Evolutionary conservation across 2,329 filamentous ascomycete genomes (phyloP).

Genomic region (Blastomyces silverae): DNA sequence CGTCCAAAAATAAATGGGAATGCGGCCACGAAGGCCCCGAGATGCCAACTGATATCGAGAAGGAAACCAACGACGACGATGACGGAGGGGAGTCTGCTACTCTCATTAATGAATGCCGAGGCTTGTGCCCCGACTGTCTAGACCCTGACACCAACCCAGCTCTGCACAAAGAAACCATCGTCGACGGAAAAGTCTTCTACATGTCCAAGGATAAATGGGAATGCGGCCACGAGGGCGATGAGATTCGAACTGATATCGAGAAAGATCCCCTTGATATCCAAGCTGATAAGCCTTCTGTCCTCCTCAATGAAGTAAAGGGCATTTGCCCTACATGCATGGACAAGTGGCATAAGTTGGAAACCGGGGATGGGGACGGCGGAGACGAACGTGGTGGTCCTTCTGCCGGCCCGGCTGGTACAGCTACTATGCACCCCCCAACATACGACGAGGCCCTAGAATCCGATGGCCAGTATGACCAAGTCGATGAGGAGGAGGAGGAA

Average conservation of each 20-base stretch:
- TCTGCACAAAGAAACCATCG: background rate
- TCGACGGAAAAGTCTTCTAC: slow-evolving; percentile 18
- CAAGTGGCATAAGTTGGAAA: slow-evolving; percentile 21
- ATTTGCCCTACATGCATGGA: slow-evolving; percentile 21
- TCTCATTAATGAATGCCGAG: slow-evolving; percentile 18
- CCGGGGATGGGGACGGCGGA: background rate
- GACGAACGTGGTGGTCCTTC: background rate
- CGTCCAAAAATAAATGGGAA: slow-evolving; percentile 22
- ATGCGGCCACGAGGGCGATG: slow-evolving; percentile 20
- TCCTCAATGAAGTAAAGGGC: slow-evolving; percentile 19
- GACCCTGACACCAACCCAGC: background rate
- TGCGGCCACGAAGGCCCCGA: slow-evolving; percentile 21
- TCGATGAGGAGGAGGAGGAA: background rate
- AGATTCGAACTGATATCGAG: slow-evolving; percentile 20
- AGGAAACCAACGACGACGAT: slow-evolving; percentile 2
- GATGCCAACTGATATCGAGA: slow-evolving; percentile 19
- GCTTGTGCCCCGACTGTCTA: slow-evolving; percentile 1
- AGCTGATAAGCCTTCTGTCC: background rate
- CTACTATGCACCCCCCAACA: background rate
- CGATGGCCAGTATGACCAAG: background rate
- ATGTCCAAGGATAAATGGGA: slow-evolving; percentile 21
- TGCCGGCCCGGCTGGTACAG: background rate
- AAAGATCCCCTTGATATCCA: slow-evolving; percentile 10
- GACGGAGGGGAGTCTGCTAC: slow-evolving; percentile 12
- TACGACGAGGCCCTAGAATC: slow-evolving; percentile 12